Conservation (phyloP, 1,284 basidiomycete genomes). For the Tylopilus orsonianus region DNA sequence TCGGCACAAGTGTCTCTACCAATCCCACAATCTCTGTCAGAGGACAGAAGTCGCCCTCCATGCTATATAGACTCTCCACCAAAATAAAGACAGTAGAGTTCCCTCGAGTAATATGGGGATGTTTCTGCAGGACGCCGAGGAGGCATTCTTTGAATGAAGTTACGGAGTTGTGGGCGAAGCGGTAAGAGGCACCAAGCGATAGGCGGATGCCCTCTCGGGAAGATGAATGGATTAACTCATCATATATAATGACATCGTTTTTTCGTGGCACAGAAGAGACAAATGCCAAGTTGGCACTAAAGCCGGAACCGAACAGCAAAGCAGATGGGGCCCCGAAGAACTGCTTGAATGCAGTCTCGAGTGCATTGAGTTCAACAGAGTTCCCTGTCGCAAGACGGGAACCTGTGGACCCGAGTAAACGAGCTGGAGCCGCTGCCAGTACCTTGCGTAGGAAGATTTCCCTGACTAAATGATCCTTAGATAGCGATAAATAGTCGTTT, state of each 20-base stretch:
- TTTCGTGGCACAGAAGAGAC: conserved; percentile 51
- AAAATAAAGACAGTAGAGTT: conserved; percentile 47
- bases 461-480: conserved; percentile 38
- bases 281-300: conserved; percentile 59
- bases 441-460: conserved; percentile 36
- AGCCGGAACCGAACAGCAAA: conserved; percentile 62
- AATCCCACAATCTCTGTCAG: conserved; percentile 42
- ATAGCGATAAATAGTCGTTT: conserved; percentile 64
- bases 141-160: conserved; percentile 26
- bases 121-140: conserved; percentile 25
- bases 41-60: conserved; percentile 65
- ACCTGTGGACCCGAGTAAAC: conserved; percentile 54
- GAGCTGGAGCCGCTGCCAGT: conserved; percentile 15
- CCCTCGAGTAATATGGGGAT: conserved; percentile 22
- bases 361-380: conserved; percentile 25
- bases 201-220: conserved; percentile 57
- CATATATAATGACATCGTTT: conserved; percentile 55
- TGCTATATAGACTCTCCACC: conserved; percentile 61
- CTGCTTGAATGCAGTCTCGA: conserved; percentile 11
- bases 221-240: conserved; percentile 59
- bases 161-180: conserved; percentile 51
- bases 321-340: conserved; percentile 36
- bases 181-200: conserved; percentile 32
- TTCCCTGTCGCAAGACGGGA: conserved; percentile 56
- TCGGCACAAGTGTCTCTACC: conserved; percentile 36